Evolutionary conservation across 129 eudicot genomes (phyloP), one percentile per base, ranked within the genome.

Genomic region (Chrysanthemum makinoi): DNA sequence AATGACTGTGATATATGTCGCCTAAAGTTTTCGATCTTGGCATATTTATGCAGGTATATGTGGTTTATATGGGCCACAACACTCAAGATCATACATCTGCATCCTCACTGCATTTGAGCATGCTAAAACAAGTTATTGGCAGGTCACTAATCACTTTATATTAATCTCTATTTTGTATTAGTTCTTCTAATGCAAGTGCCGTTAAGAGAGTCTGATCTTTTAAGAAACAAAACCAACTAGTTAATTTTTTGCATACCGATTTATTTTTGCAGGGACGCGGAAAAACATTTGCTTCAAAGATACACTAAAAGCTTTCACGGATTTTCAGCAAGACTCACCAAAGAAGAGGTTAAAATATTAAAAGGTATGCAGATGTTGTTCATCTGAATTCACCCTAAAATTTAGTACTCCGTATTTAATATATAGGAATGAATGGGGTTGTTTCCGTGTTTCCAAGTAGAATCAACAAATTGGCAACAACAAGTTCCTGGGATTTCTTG

Each of bases 251-350:
- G 12, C 13, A 8, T 56, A 56, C 10, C 2, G 10, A 6, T 35
- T 16, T 63, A 62, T 33, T 35, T n/a, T 30, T 2, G 22, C 68
- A 63, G 68, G 68, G 68, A 63, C 6, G 35, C 35, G 35, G 19
- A 16, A 28, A 63, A 39, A 16, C 47, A 63, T 63, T 1, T 63
- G 51, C 68, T 63, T 63, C 50, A 63, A 63, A 35, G 68, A 35
- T 63, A 63, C 68, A 63, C 68, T 16, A 63, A 63, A 63, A 35
- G 68, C 51, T 63, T 63, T 24, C 68, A 63, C n/a, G 68, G 51
- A 63, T 63, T 63, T 63, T 63, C 68, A 22, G 51, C 51, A 63
- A 63, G 68, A 33, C 51, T 63, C 17, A 63, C 68, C 0, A 2
- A 30, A 30, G 35, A 30, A 30, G 35, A 30, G 35, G 35, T 30